These are phyloP conservation scores for Fraxinus floribunda DNA, from an alignment of 305 asterid genomes.

Conservation along the genomic window DNA sequence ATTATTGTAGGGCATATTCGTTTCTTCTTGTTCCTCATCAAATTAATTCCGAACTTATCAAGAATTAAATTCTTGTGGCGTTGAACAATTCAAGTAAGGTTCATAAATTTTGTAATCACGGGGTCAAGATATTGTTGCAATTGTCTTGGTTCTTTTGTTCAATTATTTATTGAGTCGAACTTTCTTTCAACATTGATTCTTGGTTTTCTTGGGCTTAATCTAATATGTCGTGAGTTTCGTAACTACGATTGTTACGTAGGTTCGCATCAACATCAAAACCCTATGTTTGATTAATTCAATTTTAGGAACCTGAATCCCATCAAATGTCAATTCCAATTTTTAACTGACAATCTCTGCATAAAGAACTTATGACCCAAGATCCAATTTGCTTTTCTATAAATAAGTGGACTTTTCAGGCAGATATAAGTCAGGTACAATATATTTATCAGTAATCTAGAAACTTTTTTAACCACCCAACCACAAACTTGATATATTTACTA, in stretches of 20 bases:
- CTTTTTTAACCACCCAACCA: conserved; percentile 13
- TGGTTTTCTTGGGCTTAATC: neutral
- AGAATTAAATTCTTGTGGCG: no score
- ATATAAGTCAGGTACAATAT: neutral
- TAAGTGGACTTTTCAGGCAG: neutral
- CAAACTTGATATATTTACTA: neutral
- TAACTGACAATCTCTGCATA: neutral
- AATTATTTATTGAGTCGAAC: neutral
- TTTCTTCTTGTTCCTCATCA: neutral
- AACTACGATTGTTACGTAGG: neutral
- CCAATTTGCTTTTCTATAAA: neutral
- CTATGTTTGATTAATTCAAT: neutral
- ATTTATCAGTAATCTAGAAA: conserved; percentile 1
- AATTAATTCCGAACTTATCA: neutral
- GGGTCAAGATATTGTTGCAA: neutral
- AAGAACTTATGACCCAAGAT: neutral
- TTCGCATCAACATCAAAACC: neutral
- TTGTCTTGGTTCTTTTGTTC: neutral
- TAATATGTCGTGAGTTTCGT: neutral
- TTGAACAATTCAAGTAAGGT: neutral
- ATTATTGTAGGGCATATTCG: neutral
- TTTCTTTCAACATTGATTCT: neutral
- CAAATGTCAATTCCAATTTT: conserved; percentile 6
- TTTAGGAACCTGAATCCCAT: conserved; percentile 9
- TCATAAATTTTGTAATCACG: neutral